These are phyloP conservation scores for Massariosphaeria phaeospora DNA, from an alignment of 495 filamentous ascomycete species.

Conservation along the genomic window DNA sequence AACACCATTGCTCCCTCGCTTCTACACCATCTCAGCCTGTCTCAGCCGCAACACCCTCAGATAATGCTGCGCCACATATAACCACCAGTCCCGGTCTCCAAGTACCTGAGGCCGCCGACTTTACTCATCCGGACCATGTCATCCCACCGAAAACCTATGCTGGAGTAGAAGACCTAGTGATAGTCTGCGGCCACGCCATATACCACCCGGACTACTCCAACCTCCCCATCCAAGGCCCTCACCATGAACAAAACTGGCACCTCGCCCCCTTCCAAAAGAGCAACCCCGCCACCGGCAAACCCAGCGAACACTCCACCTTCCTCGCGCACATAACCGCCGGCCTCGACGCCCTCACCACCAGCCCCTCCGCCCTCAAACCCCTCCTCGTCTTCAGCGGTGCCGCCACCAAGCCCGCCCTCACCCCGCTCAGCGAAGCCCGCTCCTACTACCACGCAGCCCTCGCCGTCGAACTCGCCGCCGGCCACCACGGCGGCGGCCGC, in stretches of 20 bases:
- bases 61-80: slow-evolving; percentile 2
- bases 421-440: slow-evolving; percentile 33
- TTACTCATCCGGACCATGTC: slow-evolving; percentile 3
- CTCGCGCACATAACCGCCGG: slow-evolving; percentile 34
- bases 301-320: slow-evolving; percentile 39
- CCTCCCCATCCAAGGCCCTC: slow-evolving; percentile 14
- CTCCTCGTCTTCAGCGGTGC: slow-evolving; percentile 40
- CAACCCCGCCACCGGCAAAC: slow-evolving; percentile 30
- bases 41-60: neutral
- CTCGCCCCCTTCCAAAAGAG: slow-evolving; percentile 38
- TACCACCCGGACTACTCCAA: slow-evolving; percentile 26
- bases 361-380: neutral
- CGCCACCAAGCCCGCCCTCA: slow-evolving; percentile 22
- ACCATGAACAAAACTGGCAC: slow-evolving; percentile 36
- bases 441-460: slow-evolving; percentile 35
- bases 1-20: slow-evolving; percentile 9
- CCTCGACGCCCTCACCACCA: slow-evolving; percentile 5
- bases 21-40: slow-evolving; percentile 3
- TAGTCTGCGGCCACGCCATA: slow-evolving; percentile 42
- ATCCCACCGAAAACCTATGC: slow-evolving; percentile 15
- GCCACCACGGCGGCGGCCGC: slow-evolving; percentile 2
- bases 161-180: slow-evolving; percentile 20
- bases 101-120: too few relatives aligned
- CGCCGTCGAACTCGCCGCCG: slow-evolving; percentile 1
- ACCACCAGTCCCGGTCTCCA: too few relatives aligned